These are phyloP conservation scores for Lentinula detonsa DNA, from an alignment of 768 basidiomycete genomes.

Conservation along the genomic window DNA sequence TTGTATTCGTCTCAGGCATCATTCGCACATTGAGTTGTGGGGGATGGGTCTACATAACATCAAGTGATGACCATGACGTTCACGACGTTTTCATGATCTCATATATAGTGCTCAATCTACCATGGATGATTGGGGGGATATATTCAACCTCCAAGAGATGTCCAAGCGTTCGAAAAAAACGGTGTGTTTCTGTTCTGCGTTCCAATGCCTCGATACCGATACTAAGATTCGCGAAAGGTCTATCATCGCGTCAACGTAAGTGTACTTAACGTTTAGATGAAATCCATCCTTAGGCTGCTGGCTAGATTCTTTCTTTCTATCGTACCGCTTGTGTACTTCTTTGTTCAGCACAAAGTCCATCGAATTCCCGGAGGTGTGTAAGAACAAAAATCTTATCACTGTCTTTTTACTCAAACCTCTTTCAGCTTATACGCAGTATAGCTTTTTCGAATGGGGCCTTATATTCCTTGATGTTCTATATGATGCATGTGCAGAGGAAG, in stretches of 20 bases:
- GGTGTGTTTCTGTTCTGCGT: slow-evolving; percentile 31
- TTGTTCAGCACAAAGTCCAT: slow-evolving; percentile 80
- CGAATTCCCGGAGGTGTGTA: slow-evolving; percentile 70
- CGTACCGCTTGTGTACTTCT: slow-evolving; percentile 76
- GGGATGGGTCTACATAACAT: slow-evolving; percentile 91
- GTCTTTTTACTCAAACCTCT: not conserved
- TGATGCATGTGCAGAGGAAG: slow-evolving; percentile 60
- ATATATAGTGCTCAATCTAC: slow-evolving; percentile 79
- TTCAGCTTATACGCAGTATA: slow-evolving; percentile 79
- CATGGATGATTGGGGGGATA: slow-evolving; percentile 83
- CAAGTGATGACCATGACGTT: slow-evolving; percentile 72
- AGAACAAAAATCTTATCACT: not conserved
- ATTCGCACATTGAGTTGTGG: slow-evolving; percentile 78
- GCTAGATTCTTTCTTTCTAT: slow-evolving; percentile 69
- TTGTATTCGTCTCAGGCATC: slow-evolving; percentile 58
- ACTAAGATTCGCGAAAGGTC: slow-evolving; percentile 29
- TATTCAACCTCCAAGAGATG: slow-evolving; percentile 41
- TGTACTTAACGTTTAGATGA: not conserved
- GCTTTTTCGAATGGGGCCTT: slow-evolving; percentile 84
- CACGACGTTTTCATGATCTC: slow-evolving; percentile 88
- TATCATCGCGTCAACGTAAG: slow-evolving; percentile 46
- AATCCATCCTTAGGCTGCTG: not conserved
- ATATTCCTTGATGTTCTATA: slow-evolving; percentile 69
- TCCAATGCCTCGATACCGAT: not conserved
- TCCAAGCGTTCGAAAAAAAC: slow-evolving; percentile 35